Evolutionary conservation across 441 rosid genomes (phyloP).

Genomic region (Brassica balearica): DNA sequence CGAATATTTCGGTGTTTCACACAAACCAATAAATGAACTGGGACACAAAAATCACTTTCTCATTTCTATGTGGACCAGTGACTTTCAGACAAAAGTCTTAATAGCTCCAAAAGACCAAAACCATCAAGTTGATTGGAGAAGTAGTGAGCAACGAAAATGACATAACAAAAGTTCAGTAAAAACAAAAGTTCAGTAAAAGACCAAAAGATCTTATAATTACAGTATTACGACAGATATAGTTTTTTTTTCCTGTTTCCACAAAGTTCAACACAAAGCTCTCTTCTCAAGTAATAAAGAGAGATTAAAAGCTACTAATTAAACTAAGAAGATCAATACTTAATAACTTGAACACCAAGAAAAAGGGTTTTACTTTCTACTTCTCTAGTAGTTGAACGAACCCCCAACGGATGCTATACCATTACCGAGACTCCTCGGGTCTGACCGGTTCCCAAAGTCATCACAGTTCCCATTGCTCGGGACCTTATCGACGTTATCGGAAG

Average conservation of each 20-base stretch:
- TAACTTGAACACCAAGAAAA: slow-evolving; percentile 41
- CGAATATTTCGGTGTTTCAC: slow-evolving; percentile 43
- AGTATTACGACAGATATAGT: slow-evolving; percentile 39
- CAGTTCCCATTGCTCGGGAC: slow-evolving; percentile 72
- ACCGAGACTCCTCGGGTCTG: slow-evolving; percentile 81
- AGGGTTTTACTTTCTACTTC: slow-evolving; percentile 35
- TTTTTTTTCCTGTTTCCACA: slow-evolving; percentile 28
- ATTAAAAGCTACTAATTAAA: slow-evolving; percentile 30
- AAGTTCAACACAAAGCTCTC: slow-evolving; percentile 29
- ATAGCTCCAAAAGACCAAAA: slow-evolving; percentile 34
- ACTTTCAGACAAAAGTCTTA: slow-evolving; percentile 30
- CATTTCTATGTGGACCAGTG: slow-evolving; percentile 22
- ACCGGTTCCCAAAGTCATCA: slow-evolving; percentile 74
- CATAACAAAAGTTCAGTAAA: slow-evolving; percentile 4
- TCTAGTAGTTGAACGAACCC: slow-evolving; percentile 83
- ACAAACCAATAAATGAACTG: slow-evolving; percentile 24
- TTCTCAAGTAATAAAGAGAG: slow-evolving; percentile 33
- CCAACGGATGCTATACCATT: slow-evolving; percentile 73
- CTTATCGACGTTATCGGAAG: slow-evolving; percentile 61
- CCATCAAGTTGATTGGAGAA: slow-evolving; percentile 42
- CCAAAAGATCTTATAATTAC: slow-evolving; percentile 48
- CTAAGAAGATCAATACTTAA: slow-evolving; percentile 50
- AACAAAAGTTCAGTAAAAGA: slow-evolving; percentile 18
- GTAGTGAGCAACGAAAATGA: slow-evolving; percentile 22
- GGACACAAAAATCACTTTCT: slow-evolving; percentile 38